Conservation (phyloP, 805 yeast genomes). For the Gaillardinia entomophila region DNA sequence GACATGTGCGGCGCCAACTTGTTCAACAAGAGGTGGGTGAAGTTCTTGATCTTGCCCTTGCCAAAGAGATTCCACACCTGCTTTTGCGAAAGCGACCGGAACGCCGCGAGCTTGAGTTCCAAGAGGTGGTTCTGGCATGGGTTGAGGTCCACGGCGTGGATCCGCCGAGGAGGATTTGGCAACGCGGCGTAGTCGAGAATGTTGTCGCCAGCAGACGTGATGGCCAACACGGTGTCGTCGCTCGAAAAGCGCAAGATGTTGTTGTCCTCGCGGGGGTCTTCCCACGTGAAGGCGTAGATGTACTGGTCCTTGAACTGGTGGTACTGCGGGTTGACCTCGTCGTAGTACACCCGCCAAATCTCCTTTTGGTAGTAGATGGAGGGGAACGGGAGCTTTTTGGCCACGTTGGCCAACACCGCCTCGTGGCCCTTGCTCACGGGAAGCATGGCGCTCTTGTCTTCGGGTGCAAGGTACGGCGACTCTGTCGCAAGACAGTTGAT, state of each 20-base stretch:
- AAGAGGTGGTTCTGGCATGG: constrained; percentile 78
- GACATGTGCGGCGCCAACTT: constrained; percentile 67
- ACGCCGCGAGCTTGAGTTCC: constrained; percentile 71
- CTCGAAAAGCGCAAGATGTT: constrained; percentile 54
- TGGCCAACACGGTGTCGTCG: constrained; percentile 71
- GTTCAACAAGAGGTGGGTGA: constrained; percentile 31
- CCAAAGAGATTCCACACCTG: constrained; percentile 77
- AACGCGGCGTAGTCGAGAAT: constrained; percentile 67
- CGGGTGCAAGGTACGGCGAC: constrained; percentile 74
- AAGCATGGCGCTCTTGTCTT: constrained; percentile 19
- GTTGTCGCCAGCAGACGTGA: constrained; percentile 85
- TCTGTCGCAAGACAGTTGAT: constrained; percentile 73
- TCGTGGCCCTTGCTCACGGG: constrained; percentile 67
- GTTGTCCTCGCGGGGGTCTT: constrained; percentile 79
- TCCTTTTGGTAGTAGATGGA: constrained; percentile 74
- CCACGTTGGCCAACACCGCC: constrained; percentile 60
- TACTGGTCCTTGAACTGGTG: constrained; percentile 72
- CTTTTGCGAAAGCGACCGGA: constrained; percentile 46
- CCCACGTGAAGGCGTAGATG: constrained; percentile 88
- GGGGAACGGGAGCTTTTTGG: constrained; percentile 70
- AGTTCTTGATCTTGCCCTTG: constrained; percentile 48
- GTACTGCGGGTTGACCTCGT: constrained; percentile 62
- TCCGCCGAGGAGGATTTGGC: constrained; percentile 66
- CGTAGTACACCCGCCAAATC: constrained; percentile 75
- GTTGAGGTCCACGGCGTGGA: constrained; percentile 81